Percentiles rank a stretch among this genome's conserved stretches.
phyloP scores from a whole-genome alignment of 805 yeast genomes.

The Candida lessepsii region DNA sequence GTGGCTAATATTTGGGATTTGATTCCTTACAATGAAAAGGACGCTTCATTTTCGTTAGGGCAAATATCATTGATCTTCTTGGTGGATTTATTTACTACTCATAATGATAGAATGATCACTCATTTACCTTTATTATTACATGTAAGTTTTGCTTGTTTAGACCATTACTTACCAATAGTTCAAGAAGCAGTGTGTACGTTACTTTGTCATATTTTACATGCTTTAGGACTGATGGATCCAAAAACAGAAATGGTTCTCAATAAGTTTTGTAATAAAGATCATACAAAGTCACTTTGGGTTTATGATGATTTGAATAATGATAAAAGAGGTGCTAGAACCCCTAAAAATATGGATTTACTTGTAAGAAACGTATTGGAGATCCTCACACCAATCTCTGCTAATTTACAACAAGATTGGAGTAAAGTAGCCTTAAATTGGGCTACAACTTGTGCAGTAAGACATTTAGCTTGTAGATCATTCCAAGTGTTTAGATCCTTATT shows the following conservation, averaged over 20 bases:
- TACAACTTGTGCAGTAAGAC: conserved; percentile 95
- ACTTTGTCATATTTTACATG: conserved; percentile 69
- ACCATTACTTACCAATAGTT: conserved; percentile 80
- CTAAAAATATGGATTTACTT: conserved; percentile 76
- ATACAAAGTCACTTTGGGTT: conserved; percentile 58
- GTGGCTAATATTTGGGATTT: conserved; percentile 68
- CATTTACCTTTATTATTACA: conserved; percentile 76
- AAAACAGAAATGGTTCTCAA: conserved; percentile 58
- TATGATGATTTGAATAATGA: conserved; percentile 83
- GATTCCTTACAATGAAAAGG: conserved; percentile 54
- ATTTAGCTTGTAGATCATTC: conserved; percentile 94
- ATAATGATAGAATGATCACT: conserved; percentile 58
- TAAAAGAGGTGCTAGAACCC: conserved; percentile 76
- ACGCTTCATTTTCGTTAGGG: conserved; percentile 79
- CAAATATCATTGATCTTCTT: conserved; percentile 83
- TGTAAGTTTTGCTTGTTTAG: conserved; percentile 74
- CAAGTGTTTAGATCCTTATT: conserved; percentile 85
- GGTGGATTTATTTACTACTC: conserved; percentile 72
- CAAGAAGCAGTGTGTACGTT: conserved; percentile 82
- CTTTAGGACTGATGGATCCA: conserved; percentile 54
- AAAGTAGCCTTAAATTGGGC: conserved; percentile 87
- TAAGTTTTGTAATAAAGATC: conserved; percentile 53
- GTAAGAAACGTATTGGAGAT: conserved; percentile 62
- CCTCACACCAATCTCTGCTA: conserved; percentile 44
- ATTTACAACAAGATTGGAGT: conserved; percentile 83